Evolutionary conservation across 1,284 basidiomycete genomes (phyloP), one percentile per base, ranked within the genome.

Genomic region (Fomitiporia mediterranea): DNA sequence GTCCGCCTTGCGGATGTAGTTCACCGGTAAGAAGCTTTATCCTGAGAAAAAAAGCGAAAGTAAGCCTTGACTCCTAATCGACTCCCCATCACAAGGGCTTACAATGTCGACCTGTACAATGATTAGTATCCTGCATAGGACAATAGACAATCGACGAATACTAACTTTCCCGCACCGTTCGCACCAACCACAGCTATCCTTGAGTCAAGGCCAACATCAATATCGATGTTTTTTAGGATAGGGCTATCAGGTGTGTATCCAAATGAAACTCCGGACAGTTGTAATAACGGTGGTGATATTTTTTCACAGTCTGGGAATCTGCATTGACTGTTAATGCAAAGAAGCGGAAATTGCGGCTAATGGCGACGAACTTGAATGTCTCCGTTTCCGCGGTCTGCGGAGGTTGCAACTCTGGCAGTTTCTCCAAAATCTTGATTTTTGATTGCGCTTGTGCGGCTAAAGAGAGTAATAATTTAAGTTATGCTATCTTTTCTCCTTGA

Each of bases 351-450:
- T 3, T 11, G 21, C 2, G 15, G 35, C 13, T 64, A 11, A 57
- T 15, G 9, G 48, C 32, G 55, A 52, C 57, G 56, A 57, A 51
- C 64, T 60, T 42, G 80, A 99, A 98, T 32, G 80, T 88, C 69
- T 97, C 95, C 38, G 81, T 90, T 66, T 93, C 94, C 57, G 92
- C 91, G 62, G 82, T 81, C 71, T 95, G 94, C 3, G 95, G 95
- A 35, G 94, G 92, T 66, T 96, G 83, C 49, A 98, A 77, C 61
- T 96, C 93, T 3, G 96, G 97, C 35, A 99, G 74, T 83, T 98
- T 98, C 70, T 99, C 97, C 50, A 99, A 77, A 60, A 98, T 95
- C 74, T 99, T 99, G 72, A 99, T 98, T 71, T 94, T 96, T 64
- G 88, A 91, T 69, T 98, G 95, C 28, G 95, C 94, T 71, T 98